A percentile compares a stretch with the other conserved stretches of the same genome.
Evolutionary conservation across 345 rosid genomes (phyloP).

Genomic region (Dipteronia dyeriana): DNA sequence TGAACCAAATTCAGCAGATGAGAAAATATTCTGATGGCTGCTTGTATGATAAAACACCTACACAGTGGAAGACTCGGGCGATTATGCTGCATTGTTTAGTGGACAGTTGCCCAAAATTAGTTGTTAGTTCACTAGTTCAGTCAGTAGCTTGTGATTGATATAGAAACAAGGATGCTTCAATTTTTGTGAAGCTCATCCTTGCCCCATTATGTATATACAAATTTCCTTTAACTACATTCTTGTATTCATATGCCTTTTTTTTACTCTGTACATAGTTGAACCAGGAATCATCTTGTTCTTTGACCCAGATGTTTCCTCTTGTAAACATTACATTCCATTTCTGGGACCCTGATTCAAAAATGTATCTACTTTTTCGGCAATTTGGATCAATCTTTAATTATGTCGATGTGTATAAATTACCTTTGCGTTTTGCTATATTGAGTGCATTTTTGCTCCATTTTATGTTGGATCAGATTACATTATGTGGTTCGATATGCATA

Average conservation of each 20-base stretch:
- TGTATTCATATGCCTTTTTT: conserved; percentile 12
- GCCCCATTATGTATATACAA: conserved; percentile 1
- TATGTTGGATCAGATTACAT: too few species aligned
- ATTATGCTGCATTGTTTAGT: conserved; percentile 8
- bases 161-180: conserved; percentile 28
- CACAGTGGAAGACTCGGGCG: background rate
- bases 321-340: background rate
- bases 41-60: conserved; percentile 9
- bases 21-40: background rate
- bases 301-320: background rate
- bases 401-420: background rate
- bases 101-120: conserved; percentile 2
- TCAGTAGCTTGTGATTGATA: conserved; percentile 1
- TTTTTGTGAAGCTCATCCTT: conserved; percentile 33
- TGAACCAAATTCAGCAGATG: background rate
- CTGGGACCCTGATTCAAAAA: background rate
- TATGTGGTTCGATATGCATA: too few species aligned
- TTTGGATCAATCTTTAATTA: too few species aligned
- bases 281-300: background rate
- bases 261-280: conserved; percentile 24
- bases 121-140: conserved; percentile 2
- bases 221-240: background rate
- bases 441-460: too few species aligned
- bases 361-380: background rate
- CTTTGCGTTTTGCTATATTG: background rate